phyloP scores from a whole-genome alignment of 2,329 filamentous ascomycete species.

The Cercospora sp. region DNA sequence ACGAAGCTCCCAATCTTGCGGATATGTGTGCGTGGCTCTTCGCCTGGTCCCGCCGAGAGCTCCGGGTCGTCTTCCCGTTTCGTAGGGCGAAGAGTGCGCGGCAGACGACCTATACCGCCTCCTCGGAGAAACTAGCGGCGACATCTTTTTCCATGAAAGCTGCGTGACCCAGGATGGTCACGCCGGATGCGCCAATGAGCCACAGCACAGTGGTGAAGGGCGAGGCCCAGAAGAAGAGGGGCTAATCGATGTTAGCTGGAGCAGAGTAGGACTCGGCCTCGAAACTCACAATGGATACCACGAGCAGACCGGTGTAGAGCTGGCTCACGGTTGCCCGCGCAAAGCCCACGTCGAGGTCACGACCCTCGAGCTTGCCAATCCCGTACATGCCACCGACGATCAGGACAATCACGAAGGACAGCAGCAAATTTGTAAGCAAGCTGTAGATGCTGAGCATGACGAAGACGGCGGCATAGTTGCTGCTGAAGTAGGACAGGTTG shows the following conservation, averaged over 20 bases:
- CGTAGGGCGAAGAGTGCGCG: conserved; percentile 84
- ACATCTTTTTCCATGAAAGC: conserved; percentile 46
- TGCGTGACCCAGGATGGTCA: conserved; percentile 92
- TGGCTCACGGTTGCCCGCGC: conserved; percentile 85
- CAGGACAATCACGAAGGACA: conserved; percentile 91
- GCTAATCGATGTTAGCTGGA: conserved; percentile 38
- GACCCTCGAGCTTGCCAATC: conserved; percentile 85
- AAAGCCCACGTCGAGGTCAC: conserved; percentile 82
- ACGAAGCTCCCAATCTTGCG: conserved; percentile 47
- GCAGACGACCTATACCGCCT: conserved; percentile 99
- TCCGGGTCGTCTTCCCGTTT: conserved; percentile 99
- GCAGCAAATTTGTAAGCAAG: conserved; percentile 78
- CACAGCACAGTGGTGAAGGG: conserved; percentile 84
- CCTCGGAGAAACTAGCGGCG: conserved; percentile 99
- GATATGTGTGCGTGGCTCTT: conserved; percentile 38
- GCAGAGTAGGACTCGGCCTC: background rate
- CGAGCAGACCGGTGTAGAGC: conserved; percentile 84
- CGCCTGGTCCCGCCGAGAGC: conserved; percentile 55
- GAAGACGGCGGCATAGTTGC: conserved; percentile 95
- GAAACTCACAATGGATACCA: conserved; percentile 63
- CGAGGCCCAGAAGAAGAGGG: conserved; percentile 80
- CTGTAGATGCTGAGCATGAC: conserved; percentile 95
- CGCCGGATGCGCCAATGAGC: conserved; percentile 92
- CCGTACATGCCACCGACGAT: conserved; percentile 84
- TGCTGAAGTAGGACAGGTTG: conserved; percentile 95